A percentile compares a stretch with the other conserved stretches of the same genome.
Conservation (phyloP, 169 alveolate species). For the Plasmodium billcollinsi region DNA sequence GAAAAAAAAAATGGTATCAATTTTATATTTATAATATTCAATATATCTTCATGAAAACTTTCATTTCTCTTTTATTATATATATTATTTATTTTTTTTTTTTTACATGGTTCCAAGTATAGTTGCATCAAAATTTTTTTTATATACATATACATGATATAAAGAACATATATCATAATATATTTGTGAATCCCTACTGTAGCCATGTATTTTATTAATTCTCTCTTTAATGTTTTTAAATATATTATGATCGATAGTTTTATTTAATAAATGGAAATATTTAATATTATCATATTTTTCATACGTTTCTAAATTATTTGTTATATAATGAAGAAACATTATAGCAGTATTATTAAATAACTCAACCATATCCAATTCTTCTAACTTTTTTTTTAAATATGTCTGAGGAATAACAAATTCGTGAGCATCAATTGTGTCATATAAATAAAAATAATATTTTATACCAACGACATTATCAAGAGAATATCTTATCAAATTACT, state of each 20-base stretch:
- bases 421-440: constrained; percentile 87
- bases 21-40: too few species aligned
- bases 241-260: constrained; percentile 53
- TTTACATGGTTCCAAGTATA: constrained; percentile 35
- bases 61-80: background rate
- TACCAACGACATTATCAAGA: constrained; percentile 79
- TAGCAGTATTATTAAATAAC: constrained; percentile 60
- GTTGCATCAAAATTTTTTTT: constrained; percentile 66
- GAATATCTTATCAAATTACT: constrained; percentile 41
- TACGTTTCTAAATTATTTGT: constrained; percentile 62
- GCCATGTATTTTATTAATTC: constrained; percentile 70
- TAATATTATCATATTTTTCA: constrained; percentile 49
- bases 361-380: constrained; percentile 62
- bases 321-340: constrained; percentile 59
- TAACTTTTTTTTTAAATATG: constrained; percentile 46
- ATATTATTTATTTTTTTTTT: background rate
- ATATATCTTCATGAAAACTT: too few species aligned
- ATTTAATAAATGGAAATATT: constrained; percentile 45
- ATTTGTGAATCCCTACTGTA: constrained; percentile 30
- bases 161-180: constrained; percentile 64
- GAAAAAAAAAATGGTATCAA: too few species aligned
- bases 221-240: constrained; percentile 39
- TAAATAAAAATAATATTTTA: constrained; percentile 83
- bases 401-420: constrained; percentile 86
- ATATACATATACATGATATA: constrained; percentile 65